Percentiles rank a stretch among this genome's conserved stretches.
phyloP scores from a whole-genome alignment of 306 rosid genomes.

The Quillaja saponaria region DNA sequence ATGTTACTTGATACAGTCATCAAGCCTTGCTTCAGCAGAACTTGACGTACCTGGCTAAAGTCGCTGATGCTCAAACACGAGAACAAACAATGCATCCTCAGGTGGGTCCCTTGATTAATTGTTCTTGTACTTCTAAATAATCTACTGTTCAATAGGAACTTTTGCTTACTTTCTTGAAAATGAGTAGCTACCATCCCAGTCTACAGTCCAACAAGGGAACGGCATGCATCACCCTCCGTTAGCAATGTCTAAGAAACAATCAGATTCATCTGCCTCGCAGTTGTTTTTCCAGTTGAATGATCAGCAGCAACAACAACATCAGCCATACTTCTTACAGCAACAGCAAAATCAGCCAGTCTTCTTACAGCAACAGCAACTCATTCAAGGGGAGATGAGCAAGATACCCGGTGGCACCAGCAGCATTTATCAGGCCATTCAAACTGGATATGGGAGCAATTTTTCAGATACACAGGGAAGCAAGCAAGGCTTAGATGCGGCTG shows the following conservation, averaged over 20 bases:
- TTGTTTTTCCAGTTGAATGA: conserved; percentile 6
- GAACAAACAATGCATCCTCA: conserved; percentile 34
- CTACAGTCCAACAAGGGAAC: conserved; percentile 36
- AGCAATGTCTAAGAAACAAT: conserved; percentile 39
- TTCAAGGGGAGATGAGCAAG: conserved; percentile 33
- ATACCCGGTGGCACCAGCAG: conserved; percentile 30
- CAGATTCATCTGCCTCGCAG: conserved; percentile 10
- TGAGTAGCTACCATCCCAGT: conserved; percentile 25
- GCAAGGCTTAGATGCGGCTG: conserved; percentile 38
- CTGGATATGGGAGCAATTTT: conserved; percentile 27
- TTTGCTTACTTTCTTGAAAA: conserved; percentile 20
- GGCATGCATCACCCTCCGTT: conserved; percentile 33
- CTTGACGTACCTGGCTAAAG: conserved; percentile 48
- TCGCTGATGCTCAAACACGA: conserved; percentile 45
- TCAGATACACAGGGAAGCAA: conserved; percentile 41
- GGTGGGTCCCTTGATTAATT: conserved; percentile 36
- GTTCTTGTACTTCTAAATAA: conserved; percentile 10
- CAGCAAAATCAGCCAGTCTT: conserved; percentile 36
- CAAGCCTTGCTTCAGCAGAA: conserved; percentile 58
- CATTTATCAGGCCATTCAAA: conserved; percentile 32
- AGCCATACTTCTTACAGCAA: conserved; percentile 15
- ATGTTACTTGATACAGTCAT: conserved; percentile 34
- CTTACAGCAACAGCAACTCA: conserved; percentile 43
- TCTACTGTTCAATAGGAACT: neutral
- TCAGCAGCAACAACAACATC: conserved; percentile 21